phyloP scores from a whole-genome alignment of 495 filamentous ascomycete genomes.

The Hyaloscypha bicolor region DNA sequence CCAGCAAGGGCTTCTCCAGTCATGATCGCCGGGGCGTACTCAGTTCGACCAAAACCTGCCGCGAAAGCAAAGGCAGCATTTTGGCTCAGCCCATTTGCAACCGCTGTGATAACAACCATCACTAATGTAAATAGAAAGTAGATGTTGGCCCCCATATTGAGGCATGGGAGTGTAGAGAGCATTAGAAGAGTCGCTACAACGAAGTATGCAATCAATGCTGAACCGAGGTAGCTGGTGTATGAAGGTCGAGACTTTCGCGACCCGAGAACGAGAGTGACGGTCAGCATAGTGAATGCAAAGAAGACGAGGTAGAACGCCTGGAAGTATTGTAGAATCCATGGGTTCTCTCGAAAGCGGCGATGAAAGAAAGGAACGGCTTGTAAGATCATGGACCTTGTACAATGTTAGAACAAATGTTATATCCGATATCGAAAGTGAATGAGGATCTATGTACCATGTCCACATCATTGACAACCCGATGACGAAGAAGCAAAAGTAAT shows the following conservation, averaged over 20 bases:
- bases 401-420: conserved; percentile 3
- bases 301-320: conserved; percentile 82
- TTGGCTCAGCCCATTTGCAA: conserved; percentile 80
- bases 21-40: conserved; percentile 95
- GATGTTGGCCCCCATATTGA: conserved; percentile 52
- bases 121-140: conserved; percentile 81
- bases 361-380: conserved; percentile 91
- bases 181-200: conserved; percentile 71
- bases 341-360: conserved; percentile 67
- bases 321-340: conserved; percentile 74
- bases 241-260: conserved; percentile 67
- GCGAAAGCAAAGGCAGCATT: conserved; percentile 92
- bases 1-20: conserved; percentile 71
- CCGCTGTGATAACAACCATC: conserved; percentile 73
- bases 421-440: background rate
- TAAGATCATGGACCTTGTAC: conserved; percentile 90
- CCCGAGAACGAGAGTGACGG: conserved; percentile 67
- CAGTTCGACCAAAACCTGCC: conserved; percentile 74
- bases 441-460: conserved; percentile 67
- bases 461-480: conserved; percentile 90
- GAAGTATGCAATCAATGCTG: conserved; percentile 71
- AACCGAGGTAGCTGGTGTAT: conserved; percentile 77
- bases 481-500: conserved; percentile 79
- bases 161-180: conserved; percentile 68
- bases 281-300: conserved; percentile 78